Conservation (phyloP, 1,284 basidiomycete genomes). For the Sphaerobolus stellatus region DNA sequence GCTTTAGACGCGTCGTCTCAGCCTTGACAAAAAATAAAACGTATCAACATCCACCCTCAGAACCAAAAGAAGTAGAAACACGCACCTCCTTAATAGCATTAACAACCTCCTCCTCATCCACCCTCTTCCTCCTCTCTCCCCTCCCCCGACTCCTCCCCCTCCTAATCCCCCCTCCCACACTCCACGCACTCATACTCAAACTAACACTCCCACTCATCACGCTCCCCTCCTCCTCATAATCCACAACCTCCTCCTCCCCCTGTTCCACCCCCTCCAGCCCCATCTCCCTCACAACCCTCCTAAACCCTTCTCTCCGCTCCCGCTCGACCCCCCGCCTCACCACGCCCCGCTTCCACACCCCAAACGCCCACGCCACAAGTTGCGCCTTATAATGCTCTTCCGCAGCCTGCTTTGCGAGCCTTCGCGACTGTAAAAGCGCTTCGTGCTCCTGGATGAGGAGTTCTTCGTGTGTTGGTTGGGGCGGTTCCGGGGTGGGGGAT, state of each 20-base stretch:
- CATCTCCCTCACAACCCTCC: constrained; percentile 8
- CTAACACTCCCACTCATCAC: neutral
- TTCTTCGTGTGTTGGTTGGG: constrained; percentile 2
- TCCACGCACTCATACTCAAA: constrained; percentile 6
- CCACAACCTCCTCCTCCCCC: neutral
- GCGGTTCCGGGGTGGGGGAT: neutral
- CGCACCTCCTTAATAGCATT: constrained; percentile 9
- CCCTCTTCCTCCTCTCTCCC: constrained; percentile 4
- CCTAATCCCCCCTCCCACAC: constrained; percentile 6
- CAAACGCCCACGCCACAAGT: neutral
- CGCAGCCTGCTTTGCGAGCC: neutral
- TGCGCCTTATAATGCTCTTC: neutral
- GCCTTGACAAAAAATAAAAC: neutral
- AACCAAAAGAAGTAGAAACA: neutral
- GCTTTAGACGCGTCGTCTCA: constrained; percentile 6
- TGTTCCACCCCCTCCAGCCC: neutral
- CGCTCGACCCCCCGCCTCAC: neutral
- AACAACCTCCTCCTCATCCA: constrained; percentile 9
- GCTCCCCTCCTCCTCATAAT: constrained; percentile 5
- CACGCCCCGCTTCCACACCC: constrained; percentile 7
- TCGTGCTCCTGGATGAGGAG: neutral
- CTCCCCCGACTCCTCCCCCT: neutral
- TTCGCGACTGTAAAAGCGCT: neutral
- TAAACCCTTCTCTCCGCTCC: constrained; percentile 4
- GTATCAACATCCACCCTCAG: neutral